phyloP scores from a whole-genome alignment of 768 basidiomycete genomes.

The Tylopilus cervinicoccineus region DNA sequence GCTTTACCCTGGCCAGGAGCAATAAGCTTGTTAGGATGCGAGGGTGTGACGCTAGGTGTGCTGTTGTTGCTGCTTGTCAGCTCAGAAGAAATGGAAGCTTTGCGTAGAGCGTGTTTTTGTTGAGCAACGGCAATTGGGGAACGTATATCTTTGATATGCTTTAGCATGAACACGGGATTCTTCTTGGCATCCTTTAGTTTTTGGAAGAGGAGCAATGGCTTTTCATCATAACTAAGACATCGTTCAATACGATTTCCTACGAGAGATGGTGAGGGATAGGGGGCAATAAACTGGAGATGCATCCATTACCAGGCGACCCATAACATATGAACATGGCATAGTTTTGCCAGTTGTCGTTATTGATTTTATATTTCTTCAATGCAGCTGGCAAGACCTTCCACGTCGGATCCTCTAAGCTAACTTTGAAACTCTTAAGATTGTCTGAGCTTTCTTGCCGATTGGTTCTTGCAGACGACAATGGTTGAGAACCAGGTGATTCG shows the following conservation, averaged over 20 bases:
- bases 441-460: conserved; percentile 65
- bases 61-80: conserved; percentile 14
- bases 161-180: conserved; percentile 98
- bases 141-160: conserved; percentile 90
- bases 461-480: conserved; percentile 26
- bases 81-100: conserved; percentile 49
- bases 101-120: conserved; percentile 90
- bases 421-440: conserved; percentile 93
- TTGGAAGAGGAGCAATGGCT: conserved; percentile 94
- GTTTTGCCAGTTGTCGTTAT: conserved; percentile 97
- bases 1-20: conserved; percentile 30
- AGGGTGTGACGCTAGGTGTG: conserved; percentile 18
- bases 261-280: background rate
- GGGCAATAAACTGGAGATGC: background rate
- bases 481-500: conserved; percentile 29
- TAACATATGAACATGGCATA: conserved; percentile 99
- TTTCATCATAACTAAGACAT: conserved; percentile 96
- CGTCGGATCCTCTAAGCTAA: conserved; percentile 95
- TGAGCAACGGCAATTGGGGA: conserved; percentile 96
- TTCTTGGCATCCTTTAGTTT: conserved; percentile 96
- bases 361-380: conserved; percentile 97
- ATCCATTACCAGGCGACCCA: conserved; percentile 70
- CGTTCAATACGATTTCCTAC: conserved; percentile 80
- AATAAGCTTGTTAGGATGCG: conserved; percentile 21
- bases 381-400: conserved; percentile 99